Percentiles rank a stretch among this genome's conserved stretches.
Conservation (phyloP, 2,329 filamentous ascomycete species). For the Neofusicoccum laricinum region DNA sequence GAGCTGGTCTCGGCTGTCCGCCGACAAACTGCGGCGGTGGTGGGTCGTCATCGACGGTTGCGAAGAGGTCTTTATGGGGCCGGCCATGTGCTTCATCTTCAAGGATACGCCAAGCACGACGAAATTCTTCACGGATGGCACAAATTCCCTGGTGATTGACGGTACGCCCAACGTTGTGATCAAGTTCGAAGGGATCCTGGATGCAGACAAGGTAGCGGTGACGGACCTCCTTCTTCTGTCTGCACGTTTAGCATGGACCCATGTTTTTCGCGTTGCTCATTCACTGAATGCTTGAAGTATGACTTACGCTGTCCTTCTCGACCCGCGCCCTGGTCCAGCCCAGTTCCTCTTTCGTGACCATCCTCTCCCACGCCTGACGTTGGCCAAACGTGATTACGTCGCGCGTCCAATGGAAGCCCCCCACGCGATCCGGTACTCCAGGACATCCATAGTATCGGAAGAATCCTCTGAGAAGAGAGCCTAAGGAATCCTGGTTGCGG, state of each 20-base stretch:
- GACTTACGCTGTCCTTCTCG: constrained; percentile 44
- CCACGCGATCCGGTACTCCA: constrained; percentile 45
- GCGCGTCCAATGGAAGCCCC: constrained; percentile 73
- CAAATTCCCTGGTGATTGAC: constrained; percentile 81
- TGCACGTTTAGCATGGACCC: background rate
- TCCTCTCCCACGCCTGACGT: constrained; percentile 62
- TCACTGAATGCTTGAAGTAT: constrained; percentile 8
- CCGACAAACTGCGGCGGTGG: constrained; percentile 10
- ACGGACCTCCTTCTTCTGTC: constrained; percentile 61
- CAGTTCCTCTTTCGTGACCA: constrained; percentile 72
- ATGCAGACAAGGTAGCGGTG: constrained; percentile 84
- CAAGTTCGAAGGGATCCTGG: constrained; percentile 85
- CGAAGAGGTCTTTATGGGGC: constrained; percentile 9
- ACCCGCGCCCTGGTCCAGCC: constrained; percentile 85
- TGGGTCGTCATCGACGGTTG: constrained; percentile 6
- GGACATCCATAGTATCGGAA: constrained; percentile 80
- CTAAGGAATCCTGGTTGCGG: constrained; percentile 67
- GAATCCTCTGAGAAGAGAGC: constrained; percentile 73
- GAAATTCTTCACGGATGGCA: constrained; percentile 79
- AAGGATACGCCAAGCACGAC: constrained; percentile 69
- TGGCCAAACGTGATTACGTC: constrained; percentile 69
- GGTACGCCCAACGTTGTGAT: constrained; percentile 85
- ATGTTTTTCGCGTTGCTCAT: background rate
- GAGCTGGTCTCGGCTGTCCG: background rate
- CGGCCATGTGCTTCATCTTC: background rate